Conservation (phyloP, 345 rosid genomes). For the Crucihimalaya himalaica region DNA sequence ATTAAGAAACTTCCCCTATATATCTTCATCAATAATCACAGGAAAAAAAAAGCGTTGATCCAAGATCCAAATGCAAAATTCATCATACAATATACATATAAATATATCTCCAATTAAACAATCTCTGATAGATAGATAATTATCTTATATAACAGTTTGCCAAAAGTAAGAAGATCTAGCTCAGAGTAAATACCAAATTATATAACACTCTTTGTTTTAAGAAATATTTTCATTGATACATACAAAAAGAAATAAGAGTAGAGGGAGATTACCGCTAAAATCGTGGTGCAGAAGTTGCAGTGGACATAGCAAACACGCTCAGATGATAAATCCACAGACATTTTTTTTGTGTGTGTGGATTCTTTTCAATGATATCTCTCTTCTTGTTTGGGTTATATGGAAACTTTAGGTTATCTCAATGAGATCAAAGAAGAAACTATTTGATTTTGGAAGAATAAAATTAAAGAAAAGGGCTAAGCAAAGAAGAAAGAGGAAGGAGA, state of each 20-base stretch:
- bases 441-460: constrained; percentile 34
- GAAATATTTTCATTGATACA: not conserved
- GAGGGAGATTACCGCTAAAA: constrained; percentile 73
- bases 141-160: constrained; percentile 4
- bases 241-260: not conserved
- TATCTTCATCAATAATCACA: constrained; percentile 12
- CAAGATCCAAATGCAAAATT: constrained; percentile 13
- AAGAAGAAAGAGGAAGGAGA: constrained; percentile 31
- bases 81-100: constrained; percentile 22
- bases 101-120: not conserved
- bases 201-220: constrained; percentile 1
- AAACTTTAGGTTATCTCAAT: constrained; percentile 15
- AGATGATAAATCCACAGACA: constrained; percentile 74
- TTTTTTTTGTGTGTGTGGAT: constrained; percentile 27
- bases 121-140: not conserved
- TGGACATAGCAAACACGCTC: constrained; percentile 92
- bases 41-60: constrained; percentile 15
- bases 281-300: constrained; percentile 99
- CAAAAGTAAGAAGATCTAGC: constrained; percentile 35
- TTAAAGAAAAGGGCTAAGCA: constrained; percentile 30
- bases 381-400: constrained; percentile 17
- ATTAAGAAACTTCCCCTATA: constrained; percentile 19
- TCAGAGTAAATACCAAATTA: constrained; percentile 4
- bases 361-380: constrained; percentile 7
- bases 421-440: constrained; percentile 39